Evolutionary conservation across 2,329 filamentous ascomycete genomes (phyloP).

Genomic region (Monosporascus sp.): DNA sequence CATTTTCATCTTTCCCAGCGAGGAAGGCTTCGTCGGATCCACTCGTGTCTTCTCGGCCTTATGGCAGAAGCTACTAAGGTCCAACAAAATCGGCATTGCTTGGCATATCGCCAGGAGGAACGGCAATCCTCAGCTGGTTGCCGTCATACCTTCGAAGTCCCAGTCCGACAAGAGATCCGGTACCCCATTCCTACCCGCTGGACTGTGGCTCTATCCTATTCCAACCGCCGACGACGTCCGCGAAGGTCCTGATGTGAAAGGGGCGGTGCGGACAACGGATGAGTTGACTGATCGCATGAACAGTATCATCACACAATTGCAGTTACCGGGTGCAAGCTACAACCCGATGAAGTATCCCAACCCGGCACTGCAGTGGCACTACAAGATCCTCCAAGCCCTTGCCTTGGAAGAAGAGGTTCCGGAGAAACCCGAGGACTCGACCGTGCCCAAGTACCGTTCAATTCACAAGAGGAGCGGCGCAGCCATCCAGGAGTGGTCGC

Average conservation of each 20-base stretch:
- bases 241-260: constrained; percentile 58
- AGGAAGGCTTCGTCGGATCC: constrained; percentile 84
- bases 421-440: constrained; percentile 68
- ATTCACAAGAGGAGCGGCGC: constrained; percentile 84
- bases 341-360: constrained; percentile 88
- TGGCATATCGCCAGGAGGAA: constrained; percentile 87
- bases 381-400: constrained; percentile 84
- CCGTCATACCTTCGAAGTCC: constrained; percentile 71
- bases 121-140: constrained; percentile 71
- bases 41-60: constrained; percentile 89
- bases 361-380: constrained; percentile 92
- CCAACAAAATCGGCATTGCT: constrained; percentile 76
- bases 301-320: constrained; percentile 74
- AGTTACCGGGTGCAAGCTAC: constrained; percentile 80
- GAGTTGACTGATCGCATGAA: constrained; percentile 77
- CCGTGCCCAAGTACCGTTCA: constrained; percentile 75
- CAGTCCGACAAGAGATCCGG: constrained; percentile 58
- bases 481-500: constrained; percentile 73
- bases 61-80: constrained; percentile 76
- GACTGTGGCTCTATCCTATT: constrained; percentile 82
- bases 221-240: constrained; percentile 88
- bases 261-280: constrained; percentile 55
- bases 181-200: constrained; percentile 69
- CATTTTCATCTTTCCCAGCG: constrained; percentile 89
- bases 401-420: constrained; percentile 90